Evolutionary conservation across 1,284 basidiomycete genomes (phyloP).

Genomic region (Moesziomyces sp.): DNA sequence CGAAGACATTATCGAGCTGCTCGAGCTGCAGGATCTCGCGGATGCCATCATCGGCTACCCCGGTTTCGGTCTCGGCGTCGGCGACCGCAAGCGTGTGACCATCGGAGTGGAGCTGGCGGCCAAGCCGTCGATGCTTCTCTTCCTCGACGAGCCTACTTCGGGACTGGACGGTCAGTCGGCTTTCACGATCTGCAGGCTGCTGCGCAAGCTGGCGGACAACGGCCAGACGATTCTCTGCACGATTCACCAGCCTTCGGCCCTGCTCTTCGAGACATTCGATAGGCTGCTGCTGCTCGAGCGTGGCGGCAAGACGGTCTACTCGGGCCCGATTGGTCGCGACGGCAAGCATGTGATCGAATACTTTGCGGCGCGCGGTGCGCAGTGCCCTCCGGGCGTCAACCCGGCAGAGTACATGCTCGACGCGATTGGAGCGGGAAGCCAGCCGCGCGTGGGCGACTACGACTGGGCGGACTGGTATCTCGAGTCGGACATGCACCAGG

Average conservation of each 20-base stretch:
- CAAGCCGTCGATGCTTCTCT: constrained; percentile 78
- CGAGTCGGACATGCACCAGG: constrained; percentile 66
- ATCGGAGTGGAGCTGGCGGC: constrained; percentile 81
- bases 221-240: constrained; percentile 76
- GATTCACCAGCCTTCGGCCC: constrained; percentile 77
- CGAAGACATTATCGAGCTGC: constrained; percentile 81
- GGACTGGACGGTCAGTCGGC: constrained; percentile 89
- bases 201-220: constrained; percentile 81
- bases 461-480: constrained; percentile 68
- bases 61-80: constrained; percentile 72
- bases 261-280: constrained; percentile 77
- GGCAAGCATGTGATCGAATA: constrained; percentile 72
- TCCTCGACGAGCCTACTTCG: constrained; percentile 72
- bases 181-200: constrained; percentile 83
- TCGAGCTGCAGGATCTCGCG: constrained; percentile 78
- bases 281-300: constrained; percentile 69
- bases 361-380: constrained; percentile 71
- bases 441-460: constrained; percentile 62
- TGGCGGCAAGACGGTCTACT: constrained; percentile 71
- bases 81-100: constrained; percentile 78
- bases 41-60: constrained; percentile 76
- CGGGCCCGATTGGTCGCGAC: constrained; percentile 73
- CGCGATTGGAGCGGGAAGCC: constrained; percentile 67
- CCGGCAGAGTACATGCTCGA: constrained; percentile 71
- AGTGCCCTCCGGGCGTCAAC: constrained; percentile 73